These are phyloP conservation scores for Delonix regia DNA, from an alignment of 306 rosid species.

Conservation along the genomic window DNA sequence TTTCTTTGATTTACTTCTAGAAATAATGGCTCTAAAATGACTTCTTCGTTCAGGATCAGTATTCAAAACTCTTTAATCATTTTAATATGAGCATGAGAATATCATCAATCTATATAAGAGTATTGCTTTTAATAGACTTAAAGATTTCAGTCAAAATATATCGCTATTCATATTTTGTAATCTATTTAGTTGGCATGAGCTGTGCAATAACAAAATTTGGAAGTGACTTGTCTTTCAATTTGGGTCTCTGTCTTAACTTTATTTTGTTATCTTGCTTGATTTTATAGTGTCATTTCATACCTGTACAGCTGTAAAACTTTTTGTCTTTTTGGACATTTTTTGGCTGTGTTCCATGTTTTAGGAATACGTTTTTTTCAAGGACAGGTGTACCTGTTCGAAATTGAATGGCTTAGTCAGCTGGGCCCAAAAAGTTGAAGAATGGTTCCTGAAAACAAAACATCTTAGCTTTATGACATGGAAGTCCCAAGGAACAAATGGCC, in stretches of 20 bases:
- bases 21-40: not conserved
- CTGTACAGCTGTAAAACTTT: not conserved
- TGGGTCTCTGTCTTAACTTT: too few relatives aligned
- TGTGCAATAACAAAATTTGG: too few relatives aligned
- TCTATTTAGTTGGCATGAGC: too few relatives aligned
- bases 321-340: not conserved
- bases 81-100: too few relatives aligned
- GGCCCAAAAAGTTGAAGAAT: conserved; percentile 17
- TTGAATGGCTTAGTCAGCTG: conserved; percentile 18
- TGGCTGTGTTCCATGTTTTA: not conserved
- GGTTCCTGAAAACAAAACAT: conserved; percentile 26
- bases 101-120: too few relatives aligned
- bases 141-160: too few relatives aligned
- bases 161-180: too few relatives aligned
- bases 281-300: too few relatives aligned
- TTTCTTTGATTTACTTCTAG: too few relatives aligned
- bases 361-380: not conserved
- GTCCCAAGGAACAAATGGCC: conserved; percentile 24
- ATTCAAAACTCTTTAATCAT: not conserved
- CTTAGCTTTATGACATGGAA: not conserved
- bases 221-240: too few relatives aligned
- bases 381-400: not conserved
- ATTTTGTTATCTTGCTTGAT: too few relatives aligned
- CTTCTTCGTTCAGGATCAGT: not conserved
- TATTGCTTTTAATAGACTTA: too few relatives aligned